Conservation (phyloP, 2,329 filamentous ascomycete genomes). For the Xylaria sp. region DNA sequence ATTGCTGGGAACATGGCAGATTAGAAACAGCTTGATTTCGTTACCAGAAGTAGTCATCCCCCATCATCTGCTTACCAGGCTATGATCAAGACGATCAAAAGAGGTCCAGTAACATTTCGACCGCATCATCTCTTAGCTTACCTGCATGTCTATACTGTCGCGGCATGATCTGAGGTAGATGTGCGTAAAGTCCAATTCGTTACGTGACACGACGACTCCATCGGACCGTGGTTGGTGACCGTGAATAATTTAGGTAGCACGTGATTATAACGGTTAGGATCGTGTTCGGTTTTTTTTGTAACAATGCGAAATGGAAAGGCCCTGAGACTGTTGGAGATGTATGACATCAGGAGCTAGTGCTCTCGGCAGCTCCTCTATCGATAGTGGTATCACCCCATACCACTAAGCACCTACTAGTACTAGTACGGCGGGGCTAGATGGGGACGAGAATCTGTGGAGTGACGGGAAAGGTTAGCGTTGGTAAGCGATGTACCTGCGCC, state of each 20-base stretch:
- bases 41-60: background rate
- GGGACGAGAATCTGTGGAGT: background rate
- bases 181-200: background rate
- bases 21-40: conserved; percentile 7
- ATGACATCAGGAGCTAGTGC: background rate
- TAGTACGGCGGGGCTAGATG: background rate
- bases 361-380: background rate
- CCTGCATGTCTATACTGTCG: conserved; percentile 28
- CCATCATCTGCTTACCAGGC: conserved; percentile 27
- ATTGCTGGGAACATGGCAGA: conserved; percentile 45
- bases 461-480: background rate
- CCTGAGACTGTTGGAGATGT: no score
- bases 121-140: conserved; percentile 12
- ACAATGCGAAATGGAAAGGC: no score
- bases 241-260: background rate
- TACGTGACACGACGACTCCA: background rate
- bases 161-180: conserved; percentile 19
- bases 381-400: background rate
- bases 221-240: no score
- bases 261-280: background rate
- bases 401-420: background rate
- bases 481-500: background rate
- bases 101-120: background rate
- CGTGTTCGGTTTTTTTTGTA: no score
- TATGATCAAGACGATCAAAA: conserved; percentile 15